phyloP scores from a whole-genome alignment of 2,329 filamentous ascomycete genomes.

The Fusarium irregulare region DNA sequence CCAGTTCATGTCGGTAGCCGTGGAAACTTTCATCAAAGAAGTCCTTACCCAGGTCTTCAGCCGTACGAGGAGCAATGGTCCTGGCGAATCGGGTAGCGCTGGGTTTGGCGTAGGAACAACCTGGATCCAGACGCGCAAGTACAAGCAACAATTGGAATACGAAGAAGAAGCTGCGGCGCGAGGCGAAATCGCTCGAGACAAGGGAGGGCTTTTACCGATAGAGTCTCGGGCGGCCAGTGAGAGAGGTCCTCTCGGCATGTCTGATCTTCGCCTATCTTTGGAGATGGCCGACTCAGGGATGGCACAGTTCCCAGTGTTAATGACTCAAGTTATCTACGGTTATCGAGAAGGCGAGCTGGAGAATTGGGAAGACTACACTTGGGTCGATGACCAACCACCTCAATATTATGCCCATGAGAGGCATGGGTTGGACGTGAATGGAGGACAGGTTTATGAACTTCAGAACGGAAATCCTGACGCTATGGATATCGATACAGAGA shows the following conservation, averaged over 20 bases:
- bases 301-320: slow-evolving; percentile 80
- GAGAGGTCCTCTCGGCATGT: slow-evolving; percentile 77
- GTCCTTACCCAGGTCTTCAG: slow-evolving; percentile 71
- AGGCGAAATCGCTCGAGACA: slow-evolving; percentile 80
- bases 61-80: slow-evolving; percentile 72
- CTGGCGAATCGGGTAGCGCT: slow-evolving; percentile 69
- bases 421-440: slow-evolving; percentile 50
- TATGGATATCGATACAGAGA: slow-evolving; percentile 70
- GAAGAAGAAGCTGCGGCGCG: slow-evolving; percentile 80
- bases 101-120: slow-evolving; percentile 73
- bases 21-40: slow-evolving; percentile 76
- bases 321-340: slow-evolving; percentile 74
- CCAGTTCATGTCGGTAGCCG: slow-evolving; percentile 72
- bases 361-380: slow-evolving; percentile 70
- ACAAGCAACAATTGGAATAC: slow-evolving; percentile 76
- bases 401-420: slow-evolving; percentile 43
- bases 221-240: slow-evolving; percentile 82
- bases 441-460: slow-evolving; percentile 51
- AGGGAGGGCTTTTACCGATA: slow-evolving; percentile 80
- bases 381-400: slow-evolving; percentile 55
- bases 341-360: slow-evolving; percentile 83
- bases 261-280: slow-evolving; percentile 80
- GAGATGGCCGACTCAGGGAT: slow-evolving; percentile 81
- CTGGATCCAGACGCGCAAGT: slow-evolving; percentile 84
- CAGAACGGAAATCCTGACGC: slow-evolving; percentile 64